A percentile compares a stretch with the other conserved stretches of the same genome.
Evolutionary conservation across 2,329 filamentous ascomycete genomes (phyloP).

Genomic region (Blastomyces silverae): DNA sequence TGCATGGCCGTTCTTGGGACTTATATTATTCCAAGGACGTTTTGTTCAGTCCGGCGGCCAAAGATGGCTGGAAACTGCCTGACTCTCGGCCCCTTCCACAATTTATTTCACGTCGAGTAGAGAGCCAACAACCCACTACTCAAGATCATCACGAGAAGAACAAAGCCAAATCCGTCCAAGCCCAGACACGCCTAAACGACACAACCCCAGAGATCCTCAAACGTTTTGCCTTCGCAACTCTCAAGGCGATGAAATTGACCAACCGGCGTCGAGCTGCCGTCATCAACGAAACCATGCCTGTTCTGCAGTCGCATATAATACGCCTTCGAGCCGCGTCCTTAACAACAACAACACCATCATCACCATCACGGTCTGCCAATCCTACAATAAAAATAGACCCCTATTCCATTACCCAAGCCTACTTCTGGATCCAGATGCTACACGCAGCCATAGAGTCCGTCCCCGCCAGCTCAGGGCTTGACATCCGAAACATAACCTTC

Average conservation of each 20-base stretch:
- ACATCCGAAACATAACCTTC: slow-evolving; percentile 12
- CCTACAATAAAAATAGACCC: neutral
- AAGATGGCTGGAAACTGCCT: slow-evolving; percentile 4
- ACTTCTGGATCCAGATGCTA: slow-evolving; percentile 13
- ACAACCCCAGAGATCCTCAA: slow-evolving; percentile 3
- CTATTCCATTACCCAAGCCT: slow-evolving; percentile 13
- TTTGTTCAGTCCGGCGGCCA: slow-evolving; percentile 7
- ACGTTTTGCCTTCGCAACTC: slow-evolving; percentile 5
- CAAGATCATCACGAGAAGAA: neutral
- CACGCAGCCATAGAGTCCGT: slow-evolving; percentile 11
- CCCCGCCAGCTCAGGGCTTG: slow-evolving; percentile 5
- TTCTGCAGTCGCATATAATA: slow-evolving; percentile 11
- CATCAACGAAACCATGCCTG: slow-evolving; percentile 7
- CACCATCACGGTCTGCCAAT: neutral
- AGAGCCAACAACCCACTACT: neutral
- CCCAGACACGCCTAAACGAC: neutral
- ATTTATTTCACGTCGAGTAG: neutral
- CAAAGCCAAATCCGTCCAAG: neutral
- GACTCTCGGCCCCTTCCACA: slow-evolving; percentile 1
- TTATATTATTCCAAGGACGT: slow-evolving; percentile 9
- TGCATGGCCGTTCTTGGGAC: slow-evolving; percentile 7
- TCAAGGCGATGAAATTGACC: neutral
- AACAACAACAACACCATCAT: neutral
- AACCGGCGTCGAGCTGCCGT: slow-evolving; percentile 8
- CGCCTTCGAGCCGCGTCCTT: slow-evolving; percentile 9